Conservation (phyloP, 768 basidiomycete species). For the Wakefieldia striispora region DNA sequence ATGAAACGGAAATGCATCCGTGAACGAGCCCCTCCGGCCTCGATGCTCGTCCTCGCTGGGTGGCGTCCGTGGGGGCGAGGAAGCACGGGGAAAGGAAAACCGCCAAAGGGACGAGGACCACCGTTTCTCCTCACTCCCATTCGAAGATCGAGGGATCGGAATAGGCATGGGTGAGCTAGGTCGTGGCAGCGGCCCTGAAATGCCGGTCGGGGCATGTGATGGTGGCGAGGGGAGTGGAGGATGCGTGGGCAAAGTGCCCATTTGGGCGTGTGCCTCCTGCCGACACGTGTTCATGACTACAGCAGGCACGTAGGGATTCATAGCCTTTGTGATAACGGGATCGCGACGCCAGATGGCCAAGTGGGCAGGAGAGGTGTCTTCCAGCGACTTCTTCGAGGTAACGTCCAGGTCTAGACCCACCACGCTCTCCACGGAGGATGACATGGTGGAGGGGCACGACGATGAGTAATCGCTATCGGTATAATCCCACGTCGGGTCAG, state of each 20-base stretch:
- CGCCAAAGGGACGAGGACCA: constrained; percentile 36
- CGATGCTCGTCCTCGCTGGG: constrained; percentile 26
- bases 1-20: constrained; percentile 48
- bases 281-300: constrained; percentile 29
- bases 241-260: constrained; percentile 7
- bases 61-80: constrained; percentile 28
- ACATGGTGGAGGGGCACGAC: constrained; percentile 44
- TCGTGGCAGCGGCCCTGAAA: constrained; percentile 19
- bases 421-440: constrained; percentile 36
- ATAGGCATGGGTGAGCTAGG: constrained; percentile 31
- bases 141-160: constrained; percentile 27
- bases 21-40: constrained; percentile 30
- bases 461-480: constrained; percentile 48
- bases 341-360: constrained; percentile 35
- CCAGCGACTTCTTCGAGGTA: constrained; percentile 30
- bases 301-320: constrained; percentile 25
- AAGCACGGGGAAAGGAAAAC: constrained; percentile 33
- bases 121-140: constrained; percentile 31
- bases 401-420: constrained; percentile 32
- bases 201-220: constrained; percentile 6
- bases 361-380: constrained; percentile 30
- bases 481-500: constrained; percentile 51
- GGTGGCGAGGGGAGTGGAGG: constrained; percentile 13
- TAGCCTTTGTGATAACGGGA: constrained; percentile 21
- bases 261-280: constrained; percentile 16